These are phyloP conservation scores for Thraustochytrium striatum DNA, from an alignment of 352 stramenopile genomes.

Conservation along the genomic window DNA sequence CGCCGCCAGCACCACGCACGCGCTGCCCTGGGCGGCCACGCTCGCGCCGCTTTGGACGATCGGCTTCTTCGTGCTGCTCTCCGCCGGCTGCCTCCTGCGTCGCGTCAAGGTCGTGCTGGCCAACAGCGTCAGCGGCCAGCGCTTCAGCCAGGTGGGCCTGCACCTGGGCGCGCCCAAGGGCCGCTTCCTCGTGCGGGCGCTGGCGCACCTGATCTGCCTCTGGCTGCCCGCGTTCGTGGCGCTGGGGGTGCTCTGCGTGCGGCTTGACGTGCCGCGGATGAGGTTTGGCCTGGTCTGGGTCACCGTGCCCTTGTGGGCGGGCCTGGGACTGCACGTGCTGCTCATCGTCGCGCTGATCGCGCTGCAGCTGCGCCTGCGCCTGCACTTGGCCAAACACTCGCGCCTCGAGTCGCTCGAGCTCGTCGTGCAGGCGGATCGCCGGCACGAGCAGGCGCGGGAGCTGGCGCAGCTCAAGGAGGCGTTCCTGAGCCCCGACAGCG, in stretches of 20 bases:
- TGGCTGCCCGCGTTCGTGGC: background rate
- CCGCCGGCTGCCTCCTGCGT: background rate
- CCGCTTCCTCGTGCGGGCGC: background rate
- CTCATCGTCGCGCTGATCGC: background rate
- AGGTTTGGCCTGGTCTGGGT: background rate
- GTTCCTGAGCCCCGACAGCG: background rate
- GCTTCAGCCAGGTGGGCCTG: background rate
- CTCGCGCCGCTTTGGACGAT: conserved; percentile 25
- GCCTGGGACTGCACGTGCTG: background rate
- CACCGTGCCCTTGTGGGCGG: background rate
- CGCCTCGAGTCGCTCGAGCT: conserved; percentile 28
- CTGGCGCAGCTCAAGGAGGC: conserved; percentile 16
- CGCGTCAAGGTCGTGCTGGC: background rate
- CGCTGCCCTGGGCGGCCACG: background rate
- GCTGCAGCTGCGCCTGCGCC: background rate
- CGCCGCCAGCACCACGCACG: background rate
- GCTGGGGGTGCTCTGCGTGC: conserved; percentile 1
- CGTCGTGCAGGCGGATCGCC: conserved; percentile 6
- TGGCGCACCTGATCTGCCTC: background rate
- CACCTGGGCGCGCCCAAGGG: background rate
- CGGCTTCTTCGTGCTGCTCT: background rate
- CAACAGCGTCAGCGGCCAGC: background rate
- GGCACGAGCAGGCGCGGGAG: background rate
- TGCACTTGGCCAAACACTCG: conserved; percentile 10
- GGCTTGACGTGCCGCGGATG: background rate